These are phyloP conservation scores for Scutellaria minor DNA, from an alignment of 257 asterid species.

Conservation along the genomic window DNA sequence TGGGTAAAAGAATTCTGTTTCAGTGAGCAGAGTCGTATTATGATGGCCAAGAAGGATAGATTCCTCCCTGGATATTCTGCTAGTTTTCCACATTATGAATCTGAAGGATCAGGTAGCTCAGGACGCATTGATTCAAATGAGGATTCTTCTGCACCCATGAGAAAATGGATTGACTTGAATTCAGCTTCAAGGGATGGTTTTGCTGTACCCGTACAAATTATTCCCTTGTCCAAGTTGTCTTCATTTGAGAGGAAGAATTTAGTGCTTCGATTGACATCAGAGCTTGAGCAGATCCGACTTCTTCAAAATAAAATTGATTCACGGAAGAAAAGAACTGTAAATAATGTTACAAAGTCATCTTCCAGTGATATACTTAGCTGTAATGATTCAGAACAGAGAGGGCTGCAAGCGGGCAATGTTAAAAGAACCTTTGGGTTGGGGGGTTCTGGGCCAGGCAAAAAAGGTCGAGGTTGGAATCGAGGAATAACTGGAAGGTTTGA, in stretches of 20 bases:
- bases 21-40: conserved; percentile 28
- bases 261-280: conserved; percentile 62
- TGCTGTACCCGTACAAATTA: conserved; percentile 67
- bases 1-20: conserved; percentile 27
- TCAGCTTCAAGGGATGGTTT: conserved; percentile 73
- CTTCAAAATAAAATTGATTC: conserved; percentile 58
- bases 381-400: conserved; percentile 49
- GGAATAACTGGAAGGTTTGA: conserved; percentile 68
- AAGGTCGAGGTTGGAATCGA: conserved; percentile 58
- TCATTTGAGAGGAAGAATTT: conserved; percentile 62
- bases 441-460: conserved; percentile 47
- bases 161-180: conserved; percentile 76
- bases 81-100: conserved; percentile 59
- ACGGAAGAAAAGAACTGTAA: conserved; percentile 44
- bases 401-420: conserved; percentile 40
- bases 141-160: conserved; percentile 54
- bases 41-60: conserved; percentile 72
- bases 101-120: conserved; percentile 76
- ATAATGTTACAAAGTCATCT: conserved; percentile 51
- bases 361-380: conserved; percentile 57
- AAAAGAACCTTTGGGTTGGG: conserved; percentile 49
- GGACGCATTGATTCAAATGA: conserved; percentile 56
- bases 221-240: conserved; percentile 61
- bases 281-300: conserved; percentile 67
- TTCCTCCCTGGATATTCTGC: conserved; percentile 56